These are phyloP conservation scores for Microdochium nivale DNA, from an alignment of 2,329 filamentous ascomycete genomes.

Conservation along the genomic window DNA sequence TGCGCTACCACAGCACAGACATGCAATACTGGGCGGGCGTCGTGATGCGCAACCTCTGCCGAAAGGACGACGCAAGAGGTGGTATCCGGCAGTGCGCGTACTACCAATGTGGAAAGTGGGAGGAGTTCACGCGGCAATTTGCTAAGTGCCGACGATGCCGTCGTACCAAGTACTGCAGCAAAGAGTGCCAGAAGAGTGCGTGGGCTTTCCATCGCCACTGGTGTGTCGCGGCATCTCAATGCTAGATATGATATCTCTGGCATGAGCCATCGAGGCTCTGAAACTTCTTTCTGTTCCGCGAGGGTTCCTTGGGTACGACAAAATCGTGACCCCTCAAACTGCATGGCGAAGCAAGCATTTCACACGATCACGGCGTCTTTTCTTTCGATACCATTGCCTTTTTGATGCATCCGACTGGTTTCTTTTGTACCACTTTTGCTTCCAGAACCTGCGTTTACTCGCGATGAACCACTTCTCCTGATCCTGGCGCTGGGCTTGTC, in stretches of 20 bases:
- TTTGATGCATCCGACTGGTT: constrained; percentile 23
- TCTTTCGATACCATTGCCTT: constrained; percentile 25
- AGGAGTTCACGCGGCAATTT: constrained; percentile 92
- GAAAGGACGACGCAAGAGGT: constrained; percentile 90
- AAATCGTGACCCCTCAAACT: constrained; percentile 23
- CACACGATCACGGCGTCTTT: constrained; percentile 24
- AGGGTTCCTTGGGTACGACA: constrained; percentile 23
- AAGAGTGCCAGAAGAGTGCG: constrained; percentile 97
- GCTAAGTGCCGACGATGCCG: constrained; percentile 95
- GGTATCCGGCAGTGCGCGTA: constrained; percentile 96
- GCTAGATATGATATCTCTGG: constrained; percentile 11
- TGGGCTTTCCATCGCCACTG: constrained; percentile 98
- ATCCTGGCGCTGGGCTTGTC: too few species aligned
- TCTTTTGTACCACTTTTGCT: constrained; percentile 16
- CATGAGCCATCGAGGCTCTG: constrained; percentile 4
- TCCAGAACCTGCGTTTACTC: not conserved
- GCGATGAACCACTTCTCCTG: not conserved
- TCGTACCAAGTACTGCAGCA: constrained; percentile 98
- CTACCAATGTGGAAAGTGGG: constrained; percentile 97
- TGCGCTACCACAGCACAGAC: constrained; percentile 86
- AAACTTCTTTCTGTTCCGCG: constrained; percentile 7
- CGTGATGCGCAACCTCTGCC: constrained; percentile 96
- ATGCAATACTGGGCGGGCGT: constrained; percentile 99
- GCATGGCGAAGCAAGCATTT: constrained; percentile 29
- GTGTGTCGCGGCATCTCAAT: constrained; percentile 71